phyloP scores from a whole-genome alignment of 2,329 filamentous ascomycete species.

The Chrysoporthe deuterocubensis region DNA sequence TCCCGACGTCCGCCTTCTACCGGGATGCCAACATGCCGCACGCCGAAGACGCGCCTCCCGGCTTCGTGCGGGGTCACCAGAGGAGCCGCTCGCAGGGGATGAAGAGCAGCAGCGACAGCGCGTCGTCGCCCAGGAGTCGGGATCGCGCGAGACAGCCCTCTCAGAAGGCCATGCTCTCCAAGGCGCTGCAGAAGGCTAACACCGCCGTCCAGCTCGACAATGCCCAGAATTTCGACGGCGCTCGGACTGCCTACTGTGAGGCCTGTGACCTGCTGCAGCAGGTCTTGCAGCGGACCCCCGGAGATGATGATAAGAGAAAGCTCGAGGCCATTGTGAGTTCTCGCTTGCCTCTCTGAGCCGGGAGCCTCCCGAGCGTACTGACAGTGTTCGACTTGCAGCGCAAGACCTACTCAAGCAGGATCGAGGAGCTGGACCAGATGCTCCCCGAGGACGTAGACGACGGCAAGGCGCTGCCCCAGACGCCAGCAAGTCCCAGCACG shows the following conservation, averaged over 20 bases:
- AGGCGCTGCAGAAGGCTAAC: constrained; percentile 92
- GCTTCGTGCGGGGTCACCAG: constrained; percentile 44
- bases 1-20: constrained; percentile 26
- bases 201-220: constrained; percentile 95
- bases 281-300: constrained; percentile 82
- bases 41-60: constrained; percentile 37
- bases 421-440: constrained; percentile 81
- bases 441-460: constrained; percentile 58
- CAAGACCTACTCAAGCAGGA: constrained; percentile 86
- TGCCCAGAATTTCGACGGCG: constrained; percentile 90
- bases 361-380: not conserved
- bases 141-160: constrained; percentile 57
- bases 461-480: constrained; percentile 77
- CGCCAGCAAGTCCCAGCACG: constrained; percentile 59
- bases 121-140: constrained; percentile 40
- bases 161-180: constrained; percentile 96
- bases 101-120: constrained; percentile 51
- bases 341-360: not conserved
- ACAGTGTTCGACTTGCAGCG: constrained; percentile 56
- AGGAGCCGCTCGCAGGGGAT: constrained; percentile 50
- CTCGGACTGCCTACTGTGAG: constrained; percentile 87
- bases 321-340: constrained; percentile 86
- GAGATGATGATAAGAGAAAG: constrained; percentile 86
- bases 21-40: constrained; percentile 38
- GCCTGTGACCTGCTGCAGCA: constrained; percentile 87